Evolutionary conservation across 768 basidiomycete species (phyloP).

Genomic region (Mycena chlorophos): DNA sequence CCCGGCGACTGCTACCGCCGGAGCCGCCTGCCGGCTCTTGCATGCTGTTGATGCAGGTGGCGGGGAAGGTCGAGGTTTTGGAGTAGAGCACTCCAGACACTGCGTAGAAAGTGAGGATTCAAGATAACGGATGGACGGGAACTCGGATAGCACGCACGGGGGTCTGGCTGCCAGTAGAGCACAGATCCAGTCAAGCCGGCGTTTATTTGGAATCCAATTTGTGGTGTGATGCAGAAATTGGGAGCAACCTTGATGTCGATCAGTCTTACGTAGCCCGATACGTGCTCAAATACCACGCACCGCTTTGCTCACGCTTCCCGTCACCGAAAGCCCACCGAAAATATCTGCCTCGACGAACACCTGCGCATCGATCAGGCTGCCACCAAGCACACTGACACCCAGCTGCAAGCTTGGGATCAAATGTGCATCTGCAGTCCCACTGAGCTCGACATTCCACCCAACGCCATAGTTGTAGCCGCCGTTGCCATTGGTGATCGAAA

Average conservation of each 20-base stretch:
- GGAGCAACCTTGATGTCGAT: neutral
- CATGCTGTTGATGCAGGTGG: too few relatives aligned
- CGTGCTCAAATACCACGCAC: neutral
- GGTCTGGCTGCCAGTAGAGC: neutral
- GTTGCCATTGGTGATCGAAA: neutral
- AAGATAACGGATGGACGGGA: neutral
- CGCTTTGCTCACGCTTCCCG: conserved; percentile 22
- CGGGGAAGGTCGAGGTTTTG: too few relatives aligned
- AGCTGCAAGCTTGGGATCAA: conserved; percentile 27
- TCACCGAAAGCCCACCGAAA: conserved; percentile 22
- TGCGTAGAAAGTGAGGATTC: too few relatives aligned
- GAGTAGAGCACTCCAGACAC: too few relatives aligned
- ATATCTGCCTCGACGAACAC: conserved; percentile 22
- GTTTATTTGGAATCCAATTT: neutral
- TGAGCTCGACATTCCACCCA: conserved; percentile 24
- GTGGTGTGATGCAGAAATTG: neutral
- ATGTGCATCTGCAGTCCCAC: conserved; percentile 22
- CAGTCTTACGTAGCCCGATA: neutral
- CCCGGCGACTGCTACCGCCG: too few relatives aligned
- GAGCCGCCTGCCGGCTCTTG: too few relatives aligned
- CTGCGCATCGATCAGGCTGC: conserved; percentile 21
- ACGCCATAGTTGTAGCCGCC: neutral
- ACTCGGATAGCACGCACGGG: conserved; percentile 4
- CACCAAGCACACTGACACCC: conserved; percentile 26
- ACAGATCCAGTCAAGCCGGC: neutral